Base-by-base conservation (phyloP, 169 alveolate species). In the Plasmodium coatneyi region DNA sequence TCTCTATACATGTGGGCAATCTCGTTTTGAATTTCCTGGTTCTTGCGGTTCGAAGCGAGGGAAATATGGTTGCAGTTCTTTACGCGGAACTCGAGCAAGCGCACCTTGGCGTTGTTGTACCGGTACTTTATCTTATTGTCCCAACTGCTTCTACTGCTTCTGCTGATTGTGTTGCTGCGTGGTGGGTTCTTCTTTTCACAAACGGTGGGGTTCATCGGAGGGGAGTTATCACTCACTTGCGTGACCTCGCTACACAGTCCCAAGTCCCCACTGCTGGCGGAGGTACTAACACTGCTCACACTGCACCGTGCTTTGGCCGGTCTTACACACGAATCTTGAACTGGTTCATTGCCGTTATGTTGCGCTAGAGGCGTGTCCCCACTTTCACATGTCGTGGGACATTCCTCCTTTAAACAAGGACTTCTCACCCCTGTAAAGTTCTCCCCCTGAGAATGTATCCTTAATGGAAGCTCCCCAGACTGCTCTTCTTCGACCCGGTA, bases 1-100 rank as follows among this genome's bases (percentile, higher is more conserved):
- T 90, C 92, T 80, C 72, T 80, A 74, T 90, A 90, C 83, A 90
- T 90, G 74, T 80, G 16, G 36, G 92, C 90, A 90, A 90, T 90
- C 34, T 90, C 41, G 19, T 90, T 90, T 80, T 90, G 90, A 10
- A 90, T 36, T 5, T 72, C 49, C 34, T 90, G 46, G 28, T 90
- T 32, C 39, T 36, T 80, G 39, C 95, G 28, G 72, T 90, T 90
- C 12, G 80, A 90, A 7, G 95, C 91, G 19, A 90, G 49, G 3
- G 95, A 90, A 80, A 90, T 90, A 71, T 90, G 95, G 36, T 80
- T 90, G 39, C 92, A 80, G 12, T 81, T 54, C 78, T 90, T 90
- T 80, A 90, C 71, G 43, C 95, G 86, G 56, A 80, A 90, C 5
- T 90, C 84, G 25, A 82, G 72, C 5, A 90, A 34, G 22, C 82